Percentiles rank a stretch among this genome's conserved stretches.
Evolutionary conservation across 2,329 filamentous ascomycete species (phyloP).

Genomic region (Penicillium sp.): DNA sequence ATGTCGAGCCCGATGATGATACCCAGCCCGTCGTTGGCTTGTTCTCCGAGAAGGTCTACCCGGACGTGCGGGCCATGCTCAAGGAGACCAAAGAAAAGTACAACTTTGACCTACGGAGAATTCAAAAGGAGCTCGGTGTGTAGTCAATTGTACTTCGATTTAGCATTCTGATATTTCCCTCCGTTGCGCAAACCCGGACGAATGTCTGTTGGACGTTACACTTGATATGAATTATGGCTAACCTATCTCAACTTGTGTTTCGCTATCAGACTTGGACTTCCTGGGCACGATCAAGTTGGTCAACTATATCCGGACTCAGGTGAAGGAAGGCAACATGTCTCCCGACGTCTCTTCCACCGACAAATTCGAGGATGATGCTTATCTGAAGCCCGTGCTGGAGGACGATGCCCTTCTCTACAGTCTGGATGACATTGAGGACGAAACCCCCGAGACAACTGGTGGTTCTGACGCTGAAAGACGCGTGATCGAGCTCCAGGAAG

Average conservation of each 20-base stretch:
- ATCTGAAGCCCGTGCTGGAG: constrained; percentile 72
- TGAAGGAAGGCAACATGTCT: constrained; percentile 38
- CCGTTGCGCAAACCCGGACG: too few relatives aligned
- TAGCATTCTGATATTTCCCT: too few relatives aligned
- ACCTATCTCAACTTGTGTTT: too few relatives aligned
- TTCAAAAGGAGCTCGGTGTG: constrained; percentile 46
- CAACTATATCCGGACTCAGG: constrained; percentile 54
- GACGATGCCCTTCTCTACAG: constrained; percentile 84
- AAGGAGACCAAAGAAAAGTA: constrained; percentile 58
- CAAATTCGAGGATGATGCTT: constrained; percentile 67
- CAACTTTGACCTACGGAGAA: constrained; percentile 57
- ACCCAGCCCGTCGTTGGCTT: constrained; percentile 58
- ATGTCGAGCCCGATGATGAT: constrained; percentile 55
- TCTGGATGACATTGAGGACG: constrained; percentile 63
- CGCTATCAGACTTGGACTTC: constrained; percentile 56
- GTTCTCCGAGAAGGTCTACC: constrained; percentile 58
- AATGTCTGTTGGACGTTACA: too few relatives aligned
- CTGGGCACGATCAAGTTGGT: constrained; percentile 65
- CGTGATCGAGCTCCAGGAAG: constrained; percentile 53
- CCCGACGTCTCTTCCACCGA: constrained; percentile 53
- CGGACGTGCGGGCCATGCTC: constrained; percentile 57
- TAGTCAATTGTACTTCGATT: constrained; percentile 16
- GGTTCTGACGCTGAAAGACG: constrained; percentile 37
- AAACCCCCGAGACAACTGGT: too few relatives aligned
- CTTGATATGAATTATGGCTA: too few relatives aligned